These are phyloP conservation scores for Lentinula sp. DNA, from an alignment of 768 basidiomycete species.

Conservation along the genomic window DNA sequence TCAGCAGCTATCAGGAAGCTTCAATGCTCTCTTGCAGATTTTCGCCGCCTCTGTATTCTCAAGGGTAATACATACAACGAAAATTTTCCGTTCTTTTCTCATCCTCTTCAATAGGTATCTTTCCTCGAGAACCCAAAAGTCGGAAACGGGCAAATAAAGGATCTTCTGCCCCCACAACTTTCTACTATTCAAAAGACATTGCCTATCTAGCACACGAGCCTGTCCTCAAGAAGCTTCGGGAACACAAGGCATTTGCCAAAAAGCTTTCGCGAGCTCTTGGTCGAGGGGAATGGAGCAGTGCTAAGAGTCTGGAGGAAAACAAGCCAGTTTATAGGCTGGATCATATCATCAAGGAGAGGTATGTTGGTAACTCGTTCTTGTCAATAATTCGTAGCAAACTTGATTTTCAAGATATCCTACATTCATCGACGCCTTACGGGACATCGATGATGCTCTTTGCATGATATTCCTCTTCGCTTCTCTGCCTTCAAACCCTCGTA, in stretches of 20 bases:
- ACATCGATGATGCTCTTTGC: conserved; percentile 95
- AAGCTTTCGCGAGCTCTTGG: conserved; percentile 92
- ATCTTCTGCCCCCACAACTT: conserved; percentile 92
- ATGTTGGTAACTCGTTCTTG: conserved; percentile 15
- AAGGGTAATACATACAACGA: conserved; percentile 59
- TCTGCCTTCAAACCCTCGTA: conserved; percentile 77
- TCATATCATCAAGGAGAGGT: conserved; percentile 98
- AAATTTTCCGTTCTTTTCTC: neutral
- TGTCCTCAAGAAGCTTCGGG: conserved; percentile 84
- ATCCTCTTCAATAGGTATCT: conserved; percentile 62
- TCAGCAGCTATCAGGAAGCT: conserved; percentile 90
- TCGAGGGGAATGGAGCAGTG: conserved; percentile 90
- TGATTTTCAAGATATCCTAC: conserved; percentile 75
- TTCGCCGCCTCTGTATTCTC: conserved; percentile 92
- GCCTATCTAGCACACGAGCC: conserved; percentile 97
- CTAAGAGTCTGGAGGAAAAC: conserved; percentile 89
- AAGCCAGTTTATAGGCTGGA: conserved; percentile 90
- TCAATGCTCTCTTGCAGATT: conserved; percentile 95
- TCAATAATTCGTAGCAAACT: neutral
- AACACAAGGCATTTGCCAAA: conserved; percentile 98
- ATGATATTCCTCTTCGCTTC: conserved; percentile 91
- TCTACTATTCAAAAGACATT: conserved; percentile 98
- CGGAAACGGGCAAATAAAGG: conserved; percentile 96
- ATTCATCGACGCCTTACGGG: conserved; percentile 90
- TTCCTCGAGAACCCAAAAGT: conserved; percentile 91